Evolutionary conservation across 2,329 filamentous ascomycete species (phyloP).

Genomic region (Juglanconis oblonga): DNA sequence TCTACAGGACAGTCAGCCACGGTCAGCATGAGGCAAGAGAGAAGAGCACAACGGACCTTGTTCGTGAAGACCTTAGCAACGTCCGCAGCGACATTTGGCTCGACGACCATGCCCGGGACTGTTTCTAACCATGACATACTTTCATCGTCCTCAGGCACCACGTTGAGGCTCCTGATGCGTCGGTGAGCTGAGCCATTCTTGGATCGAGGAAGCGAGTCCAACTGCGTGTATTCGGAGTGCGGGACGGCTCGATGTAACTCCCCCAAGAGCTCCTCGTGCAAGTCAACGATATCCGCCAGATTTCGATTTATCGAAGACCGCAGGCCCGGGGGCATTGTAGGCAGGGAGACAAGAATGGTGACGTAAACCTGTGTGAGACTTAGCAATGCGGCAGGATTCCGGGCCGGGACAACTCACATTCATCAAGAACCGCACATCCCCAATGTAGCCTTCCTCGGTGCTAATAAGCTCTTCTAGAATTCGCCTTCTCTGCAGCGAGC

Average conservation of each 20-base stretch:
- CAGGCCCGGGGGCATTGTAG: conserved; percentile 60
- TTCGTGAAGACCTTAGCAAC: conserved; percentile 60
- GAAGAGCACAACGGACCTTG: conserved; percentile 39
- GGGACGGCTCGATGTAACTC: conserved; percentile 72
- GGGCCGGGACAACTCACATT: conserved; percentile 56
- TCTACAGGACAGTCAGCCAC: conserved; percentile 43
- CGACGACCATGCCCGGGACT: conserved; percentile 51
- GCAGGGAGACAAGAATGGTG: conserved; percentile 70
- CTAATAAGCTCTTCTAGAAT: conserved; percentile 81
- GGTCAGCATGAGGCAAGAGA: neutral
- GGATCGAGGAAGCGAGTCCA: conserved; percentile 26
- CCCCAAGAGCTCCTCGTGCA: conserved; percentile 78
- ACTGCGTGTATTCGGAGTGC: conserved; percentile 59
- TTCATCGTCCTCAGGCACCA: conserved; percentile 39
- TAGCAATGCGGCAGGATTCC: neutral
- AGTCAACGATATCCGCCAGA: conserved; percentile 72
- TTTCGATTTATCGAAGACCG: conserved; percentile 75
- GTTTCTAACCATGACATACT: conserved; percentile 41
- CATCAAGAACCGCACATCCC: conserved; percentile 80
- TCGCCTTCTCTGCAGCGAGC: conserved; percentile 71
- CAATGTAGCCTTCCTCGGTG: conserved; percentile 86
- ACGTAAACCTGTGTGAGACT: conserved; percentile 61
- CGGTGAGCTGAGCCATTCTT: conserved; percentile 32
- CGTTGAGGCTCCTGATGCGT: conserved; percentile 48
- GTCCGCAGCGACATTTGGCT: conserved; percentile 57